These are phyloP conservation scores for Penicillium sp. DNA, from an alignment of 2,329 filamentous ascomycete genomes.

Conservation along the genomic window DNA sequence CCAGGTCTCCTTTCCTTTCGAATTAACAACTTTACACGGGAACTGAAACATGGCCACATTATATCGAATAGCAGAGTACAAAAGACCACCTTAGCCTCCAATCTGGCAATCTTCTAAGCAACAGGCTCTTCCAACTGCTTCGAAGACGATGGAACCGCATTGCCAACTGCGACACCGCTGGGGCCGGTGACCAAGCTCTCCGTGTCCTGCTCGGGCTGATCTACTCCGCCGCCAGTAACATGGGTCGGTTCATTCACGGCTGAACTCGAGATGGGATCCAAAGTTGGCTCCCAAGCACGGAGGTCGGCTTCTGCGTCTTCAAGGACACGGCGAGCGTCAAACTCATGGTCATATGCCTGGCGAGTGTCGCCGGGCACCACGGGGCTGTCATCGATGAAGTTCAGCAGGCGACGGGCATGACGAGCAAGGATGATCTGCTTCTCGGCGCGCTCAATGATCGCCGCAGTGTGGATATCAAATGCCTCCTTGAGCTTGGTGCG, in stretches of 20 bases:
- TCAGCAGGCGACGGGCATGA: slow-evolving; percentile 81
- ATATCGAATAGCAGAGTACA: slow-evolving; percentile 10
- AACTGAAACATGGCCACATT: slow-evolving; percentile 11
- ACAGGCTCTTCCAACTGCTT: slow-evolving; percentile 20
- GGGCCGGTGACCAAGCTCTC: slow-evolving; percentile 9
- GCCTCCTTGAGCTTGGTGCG: slow-evolving; percentile 96
- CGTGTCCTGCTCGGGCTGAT: slow-evolving; percentile 3
- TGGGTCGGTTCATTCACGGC: slow-evolving; percentile 42
- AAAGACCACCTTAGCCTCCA: neutral
- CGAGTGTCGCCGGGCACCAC: slow-evolving; percentile 82
- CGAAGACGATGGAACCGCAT: slow-evolving; percentile 12
- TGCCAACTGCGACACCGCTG: slow-evolving; percentile 10
- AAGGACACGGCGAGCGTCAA: slow-evolving; percentile 77
- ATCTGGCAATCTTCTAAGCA: neutral
- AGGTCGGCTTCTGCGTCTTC: slow-evolving; percentile 92
- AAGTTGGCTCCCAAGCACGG: slow-evolving; percentile 66
- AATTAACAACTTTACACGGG: slow-evolving; percentile 13
- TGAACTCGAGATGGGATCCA: slow-evolving; percentile 56
- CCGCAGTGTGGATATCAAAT: slow-evolving; percentile 83
- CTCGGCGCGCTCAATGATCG: slow-evolving; percentile 92
- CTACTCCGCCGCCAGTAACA: neutral
- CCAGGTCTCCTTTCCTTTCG: neutral
- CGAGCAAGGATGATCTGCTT: slow-evolving; percentile 94
- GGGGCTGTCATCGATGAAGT: slow-evolving; percentile 84
- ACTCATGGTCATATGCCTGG: slow-evolving; percentile 64